Conservation (phyloP, 23 red algal genomes). For the Cyanidioschyzon merolae region DNA sequence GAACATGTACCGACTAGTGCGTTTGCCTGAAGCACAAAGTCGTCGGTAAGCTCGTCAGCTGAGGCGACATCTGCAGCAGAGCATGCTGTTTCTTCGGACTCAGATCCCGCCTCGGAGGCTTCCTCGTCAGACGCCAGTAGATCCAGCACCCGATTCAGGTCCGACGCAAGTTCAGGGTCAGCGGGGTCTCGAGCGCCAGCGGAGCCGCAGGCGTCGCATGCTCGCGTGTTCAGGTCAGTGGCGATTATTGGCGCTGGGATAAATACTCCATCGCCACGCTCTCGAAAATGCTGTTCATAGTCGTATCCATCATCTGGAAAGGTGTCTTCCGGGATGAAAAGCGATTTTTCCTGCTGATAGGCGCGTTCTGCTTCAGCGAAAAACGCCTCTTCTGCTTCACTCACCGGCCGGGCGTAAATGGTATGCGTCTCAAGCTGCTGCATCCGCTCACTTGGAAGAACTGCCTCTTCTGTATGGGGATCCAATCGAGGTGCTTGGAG, state of each 20-base stretch:
- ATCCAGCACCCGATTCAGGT: not conserved
- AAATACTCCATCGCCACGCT: conserved; percentile 49
- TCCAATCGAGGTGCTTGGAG: not conserved
- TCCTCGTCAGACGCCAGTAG: not conserved
- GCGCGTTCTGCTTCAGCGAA: not conserved
- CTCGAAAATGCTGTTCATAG: conserved; percentile 60
- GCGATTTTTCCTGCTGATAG: not conserved
- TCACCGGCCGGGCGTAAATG: not conserved
- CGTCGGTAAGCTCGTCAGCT: not conserved
- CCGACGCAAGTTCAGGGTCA: not conserved
- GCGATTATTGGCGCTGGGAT: not conserved
- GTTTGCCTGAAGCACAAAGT: not conserved
- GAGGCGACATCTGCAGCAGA: not conserved
- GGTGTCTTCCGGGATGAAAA: conserved; percentile 30
- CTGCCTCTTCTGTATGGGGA: not conserved
- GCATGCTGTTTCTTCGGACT: not conserved
- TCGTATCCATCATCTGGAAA: conserved; percentile 81
- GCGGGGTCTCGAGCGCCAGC: not conserved
- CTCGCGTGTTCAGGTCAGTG: not conserved
- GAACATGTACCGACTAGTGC: not conserved
- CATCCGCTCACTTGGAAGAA: not conserved
- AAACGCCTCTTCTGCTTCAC: not conserved
- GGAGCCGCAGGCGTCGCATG: too few relatives aligned
- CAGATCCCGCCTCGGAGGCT: not conserved
- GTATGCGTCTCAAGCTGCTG: not conserved